These are phyloP conservation scores for Exophiala lecanii-corni DNA, from an alignment of 2,329 filamentous ascomycete genomes.

Conservation along the genomic window DNA sequence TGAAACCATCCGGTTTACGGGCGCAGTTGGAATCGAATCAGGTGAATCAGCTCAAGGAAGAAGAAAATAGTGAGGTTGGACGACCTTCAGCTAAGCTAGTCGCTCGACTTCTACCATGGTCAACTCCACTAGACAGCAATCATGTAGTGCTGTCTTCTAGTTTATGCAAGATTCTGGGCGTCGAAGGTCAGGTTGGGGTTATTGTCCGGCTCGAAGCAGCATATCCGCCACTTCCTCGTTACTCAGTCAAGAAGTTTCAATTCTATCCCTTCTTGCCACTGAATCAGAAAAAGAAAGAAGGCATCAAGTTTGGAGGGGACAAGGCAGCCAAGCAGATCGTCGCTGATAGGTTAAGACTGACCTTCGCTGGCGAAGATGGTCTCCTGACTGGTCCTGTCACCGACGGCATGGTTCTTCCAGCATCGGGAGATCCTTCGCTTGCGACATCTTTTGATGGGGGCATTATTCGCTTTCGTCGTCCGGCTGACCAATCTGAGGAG, in stretches of 20 bases:
- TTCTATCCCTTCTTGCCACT: conserved; percentile 71
- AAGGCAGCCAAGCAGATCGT: conserved; percentile 73
- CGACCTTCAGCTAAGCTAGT: conserved; percentile 64
- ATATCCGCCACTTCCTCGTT: conserved; percentile 63
- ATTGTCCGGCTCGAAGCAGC: conserved; percentile 84
- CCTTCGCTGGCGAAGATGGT: conserved; percentile 53
- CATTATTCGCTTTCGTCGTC: conserved; percentile 62
- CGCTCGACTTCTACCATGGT: conserved; percentile 72
- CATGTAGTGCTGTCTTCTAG: conserved; percentile 73
- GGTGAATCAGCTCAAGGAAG: conserved; percentile 63
- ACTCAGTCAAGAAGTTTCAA: conserved; percentile 64
- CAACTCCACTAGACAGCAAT: conserved; percentile 77
- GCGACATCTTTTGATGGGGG: conserved; percentile 73
- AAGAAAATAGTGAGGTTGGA: conserved; percentile 52
- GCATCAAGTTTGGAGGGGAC: conserved; percentile 82
- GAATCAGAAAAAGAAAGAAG: conserved; percentile 54
- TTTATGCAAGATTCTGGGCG: conserved; percentile 69
- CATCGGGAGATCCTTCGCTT: conserved; percentile 51
- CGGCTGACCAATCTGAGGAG: conserved; percentile 31
- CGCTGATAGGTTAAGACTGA: conserved; percentile 64
- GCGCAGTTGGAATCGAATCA: conserved; percentile 64
- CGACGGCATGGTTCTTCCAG: conserved; percentile 75
- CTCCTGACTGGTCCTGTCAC: conserved; percentile 81
- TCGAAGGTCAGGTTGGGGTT: conserved; percentile 71
- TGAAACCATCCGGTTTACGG: conserved; percentile 74